A percentile compares a stretch with the other conserved stretches of the same genome.
Conservation (phyloP, 2,329 filamentous ascomycete genomes). For the Chalaropsis thielavioides region DNA sequence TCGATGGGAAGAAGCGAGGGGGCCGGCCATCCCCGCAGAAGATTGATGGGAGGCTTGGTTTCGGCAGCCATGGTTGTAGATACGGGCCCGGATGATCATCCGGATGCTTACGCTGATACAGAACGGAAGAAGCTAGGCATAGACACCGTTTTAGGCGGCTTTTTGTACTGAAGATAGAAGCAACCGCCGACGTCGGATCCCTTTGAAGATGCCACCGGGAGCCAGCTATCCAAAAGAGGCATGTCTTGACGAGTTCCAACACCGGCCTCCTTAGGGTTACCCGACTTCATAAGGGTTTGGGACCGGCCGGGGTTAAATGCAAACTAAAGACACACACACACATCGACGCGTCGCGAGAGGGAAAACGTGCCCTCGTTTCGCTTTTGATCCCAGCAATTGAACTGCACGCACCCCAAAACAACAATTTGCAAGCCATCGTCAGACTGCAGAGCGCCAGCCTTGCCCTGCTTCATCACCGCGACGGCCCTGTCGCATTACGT, state of each 20-base stretch:
- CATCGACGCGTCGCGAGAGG: slow-evolving; percentile 9
- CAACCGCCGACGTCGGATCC: background rate
- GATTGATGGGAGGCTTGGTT: slow-evolving; percentile 40
- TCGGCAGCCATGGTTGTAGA: slow-evolving; percentile 20
- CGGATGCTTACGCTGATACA: background rate
- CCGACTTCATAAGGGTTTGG: background rate
- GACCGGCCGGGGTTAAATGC: slow-evolving; percentile 10
- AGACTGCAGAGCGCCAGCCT: no score
- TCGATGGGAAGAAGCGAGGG: slow-evolving; percentile 48
- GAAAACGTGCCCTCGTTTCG: background rate
- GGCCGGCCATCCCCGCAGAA: slow-evolving; percentile 55
- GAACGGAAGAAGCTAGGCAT: background rate
- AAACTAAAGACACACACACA: no score
- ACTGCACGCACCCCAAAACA: no score
- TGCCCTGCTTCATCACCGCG: no score
- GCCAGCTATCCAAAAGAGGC: background rate
- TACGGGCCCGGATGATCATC: background rate
- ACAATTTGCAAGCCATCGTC: no score
- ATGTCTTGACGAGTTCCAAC: background rate
- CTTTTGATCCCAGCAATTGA: no score
- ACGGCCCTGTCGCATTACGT: no score
- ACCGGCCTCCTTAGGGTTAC: background rate
- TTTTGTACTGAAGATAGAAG: no score
- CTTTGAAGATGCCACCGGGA: background rate
- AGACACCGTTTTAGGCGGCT: no score